phyloP scores from a whole-genome alignment of 2,329 filamentous ascomycete species.

The Dactylellina sp. region DNA sequence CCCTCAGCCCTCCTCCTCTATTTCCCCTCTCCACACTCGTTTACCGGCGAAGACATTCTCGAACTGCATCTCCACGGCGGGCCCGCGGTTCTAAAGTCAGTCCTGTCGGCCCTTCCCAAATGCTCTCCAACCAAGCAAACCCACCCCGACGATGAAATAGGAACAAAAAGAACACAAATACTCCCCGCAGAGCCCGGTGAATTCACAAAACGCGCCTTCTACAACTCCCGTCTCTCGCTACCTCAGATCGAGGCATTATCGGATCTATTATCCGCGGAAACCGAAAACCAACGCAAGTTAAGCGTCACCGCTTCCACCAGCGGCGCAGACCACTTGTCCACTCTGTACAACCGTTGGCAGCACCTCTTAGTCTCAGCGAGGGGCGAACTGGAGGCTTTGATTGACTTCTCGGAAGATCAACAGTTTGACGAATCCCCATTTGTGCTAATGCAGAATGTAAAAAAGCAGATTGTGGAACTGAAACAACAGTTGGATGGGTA shows the following conservation, averaged over 20 bases:
- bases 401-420: slow-evolving; percentile 97
- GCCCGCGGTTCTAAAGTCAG: slow-evolving; percentile 85
- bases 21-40: slow-evolving; percentile 83
- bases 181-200: slow-evolving; percentile 95
- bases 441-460: slow-evolving; percentile 77
- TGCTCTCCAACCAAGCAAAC: slow-evolving; percentile 62
- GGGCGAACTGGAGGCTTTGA: slow-evolving; percentile 92
- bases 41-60: slow-evolving; percentile 90
- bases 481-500: slow-evolving; percentile 75
- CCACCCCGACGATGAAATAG: slow-evolving; percentile 1
- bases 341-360: slow-evolving; percentile 86
- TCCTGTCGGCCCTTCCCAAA: slow-evolving; percentile 79
- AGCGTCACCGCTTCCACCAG: slow-evolving; percentile 72
- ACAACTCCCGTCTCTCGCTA: slow-evolving; percentile 85
- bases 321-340: slow-evolving; percentile 75
- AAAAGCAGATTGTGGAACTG: slow-evolving; percentile 73
- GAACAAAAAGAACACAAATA: slow-evolving; percentile 64
- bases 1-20: slow-evolving; percentile 82
- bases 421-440: slow-evolving; percentile 90
- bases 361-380: slow-evolving; percentile 80
- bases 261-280: slow-evolving; percentile 76
- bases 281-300: slow-evolving; percentile 89
- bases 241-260: slow-evolving; percentile 80
- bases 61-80: slow-evolving; percentile 97
- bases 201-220: slow-evolving; percentile 91